Base-by-base conservation (phyloP, 805 yeast genomes). In the Suhomyces sp. region DNA sequence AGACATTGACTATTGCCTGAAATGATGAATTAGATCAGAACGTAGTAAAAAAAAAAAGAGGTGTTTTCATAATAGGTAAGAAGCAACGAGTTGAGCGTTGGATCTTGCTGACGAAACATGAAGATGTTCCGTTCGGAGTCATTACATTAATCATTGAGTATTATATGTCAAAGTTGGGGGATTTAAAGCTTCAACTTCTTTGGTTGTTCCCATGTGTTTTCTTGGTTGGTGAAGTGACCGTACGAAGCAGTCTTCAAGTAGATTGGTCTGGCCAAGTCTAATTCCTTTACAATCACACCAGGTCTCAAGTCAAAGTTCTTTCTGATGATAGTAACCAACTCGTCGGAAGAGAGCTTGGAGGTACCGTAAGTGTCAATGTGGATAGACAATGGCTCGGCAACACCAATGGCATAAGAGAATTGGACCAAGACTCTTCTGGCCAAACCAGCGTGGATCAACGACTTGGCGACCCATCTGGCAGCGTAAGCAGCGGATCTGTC, bases 401-500 rank as follows among this genome's bases (percentile, higher is more conserved):
- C 97, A 89, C 99, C 99, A 73, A 94, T 94, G 72, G 99, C 99
- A 77, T 94, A 94, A 47, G 99, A 93, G 81, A 91, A 91, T 82
- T 94, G 99, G 57, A 94, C 99, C 67, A 94, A 84, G 59, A 92
- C 96, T 83, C 99, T 91, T 80, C 88, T 89, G 67, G 97, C 96
- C 67, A 94, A 83, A 63, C 94, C 93, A 60, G 99, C 97, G 66
- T 83, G 80, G 60, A 94, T 96, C 66, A 94, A 84, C 51, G 99
- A 94, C 83, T 94, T 94, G 75, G 99, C 99, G 67, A 94, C 97
- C 99, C 99, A 94, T 83, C 99, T 91, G 66, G 99, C 99, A 69
- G 99, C 97, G 74, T 94, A 94, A 63, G 99, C 99, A 72, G 99
- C 99, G 60, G 98, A 93, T 82, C 99, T 89, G 78, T 94, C 99